phyloP scores from a whole-genome alignment of 768 basidiomycete species.

The Agrocybe praecox region DNA sequence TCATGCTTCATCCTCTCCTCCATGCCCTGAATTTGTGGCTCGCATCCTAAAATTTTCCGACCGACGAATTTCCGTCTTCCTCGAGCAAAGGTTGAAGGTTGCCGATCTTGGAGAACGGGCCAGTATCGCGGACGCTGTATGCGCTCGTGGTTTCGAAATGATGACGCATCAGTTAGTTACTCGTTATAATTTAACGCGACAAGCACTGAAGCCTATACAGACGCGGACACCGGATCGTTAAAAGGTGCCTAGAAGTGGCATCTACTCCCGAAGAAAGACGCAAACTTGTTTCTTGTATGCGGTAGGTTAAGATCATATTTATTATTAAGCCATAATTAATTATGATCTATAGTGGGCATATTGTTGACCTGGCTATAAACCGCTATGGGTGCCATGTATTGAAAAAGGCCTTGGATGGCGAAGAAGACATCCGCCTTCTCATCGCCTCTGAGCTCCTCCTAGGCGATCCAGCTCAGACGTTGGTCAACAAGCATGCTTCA shows the following conservation, averaged over 20 bases:
- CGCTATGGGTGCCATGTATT: constrained; percentile 90
- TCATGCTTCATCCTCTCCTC: constrained; percentile 84
- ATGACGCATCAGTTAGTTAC: constrained; percentile 77
- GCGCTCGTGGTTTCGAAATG: constrained; percentile 85
- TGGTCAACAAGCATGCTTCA: constrained; percentile 89
- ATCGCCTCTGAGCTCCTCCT: constrained; percentile 85
- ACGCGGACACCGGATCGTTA: constrained; percentile 93
- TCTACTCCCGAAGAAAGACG: constrained; percentile 72
- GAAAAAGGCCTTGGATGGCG: constrained; percentile 91
- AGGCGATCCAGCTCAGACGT: constrained; percentile 82
- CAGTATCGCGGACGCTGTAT: constrained; percentile 88
- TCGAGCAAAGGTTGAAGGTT: constrained; percentile 89
- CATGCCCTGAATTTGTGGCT: constrained; percentile 78
- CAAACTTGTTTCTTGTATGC: constrained; percentile 87
- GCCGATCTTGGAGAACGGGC: constrained; percentile 75
- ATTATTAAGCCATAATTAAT: not conserved
- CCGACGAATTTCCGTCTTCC: constrained; percentile 88
- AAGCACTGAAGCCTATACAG: constrained; percentile 36
- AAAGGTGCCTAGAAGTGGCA: constrained; percentile 83
- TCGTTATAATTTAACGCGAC: constrained; percentile 3
- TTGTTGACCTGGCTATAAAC: constrained; percentile 86
- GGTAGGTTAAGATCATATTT: constrained; percentile 41
- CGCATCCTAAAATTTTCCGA: constrained; percentile 90
- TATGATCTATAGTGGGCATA: constrained; percentile 58
- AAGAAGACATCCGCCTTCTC: constrained; percentile 80